phyloP scores from a whole-genome alignment of 169 alveolate genomes.

The Eimeria sp. region DNA sequence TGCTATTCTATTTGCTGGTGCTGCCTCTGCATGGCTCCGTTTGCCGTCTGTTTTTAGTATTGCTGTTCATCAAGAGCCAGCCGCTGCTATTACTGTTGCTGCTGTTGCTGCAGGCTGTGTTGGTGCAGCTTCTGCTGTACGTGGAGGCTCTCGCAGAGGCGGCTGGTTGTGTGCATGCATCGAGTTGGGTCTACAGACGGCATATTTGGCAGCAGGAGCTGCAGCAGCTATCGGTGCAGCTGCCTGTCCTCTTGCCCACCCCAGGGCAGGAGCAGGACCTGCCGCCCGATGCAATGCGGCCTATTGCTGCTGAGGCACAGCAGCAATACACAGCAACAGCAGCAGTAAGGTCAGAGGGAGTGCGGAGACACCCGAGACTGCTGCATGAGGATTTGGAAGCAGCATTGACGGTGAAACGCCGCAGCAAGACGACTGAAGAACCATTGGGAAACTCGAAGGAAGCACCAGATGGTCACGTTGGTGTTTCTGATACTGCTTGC shows the following conservation, averaged over 20 bases:
- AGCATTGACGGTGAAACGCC: background rate
- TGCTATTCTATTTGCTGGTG: background rate
- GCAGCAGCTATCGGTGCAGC: slow-evolving; percentile 74
- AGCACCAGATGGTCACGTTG: too few relatives aligned
- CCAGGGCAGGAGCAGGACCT: slow-evolving; percentile 56
- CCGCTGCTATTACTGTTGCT: too few relatives aligned
- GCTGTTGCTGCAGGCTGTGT: background rate
- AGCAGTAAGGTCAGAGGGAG: background rate
- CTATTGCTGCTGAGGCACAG: slow-evolving; percentile 8
- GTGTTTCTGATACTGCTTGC: background rate
- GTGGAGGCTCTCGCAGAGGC: slow-evolving; percentile 47
- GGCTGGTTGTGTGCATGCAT: slow-evolving; percentile 53
- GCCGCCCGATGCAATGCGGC: slow-evolving; percentile 14
- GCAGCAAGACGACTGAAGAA: background rate
- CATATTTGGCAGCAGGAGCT: slow-evolving; percentile 45
- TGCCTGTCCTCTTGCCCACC: slow-evolving; percentile 48
- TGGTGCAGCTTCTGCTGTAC: slow-evolving; percentile 67
- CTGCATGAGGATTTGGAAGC: slow-evolving; percentile 16
- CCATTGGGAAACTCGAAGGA: too few relatives aligned
- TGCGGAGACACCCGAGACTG: background rate
- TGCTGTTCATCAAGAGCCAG: slow-evolving; percentile 23
- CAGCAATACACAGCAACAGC: background rate
- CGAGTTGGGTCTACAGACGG: slow-evolving; percentile 50
- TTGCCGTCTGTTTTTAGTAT: too few relatives aligned
- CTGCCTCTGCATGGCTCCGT: background rate